Evolutionary conservation across 192 early-diverging fungal genomes (phyloP).

Genomic region (Funneliformis geosporum): DNA sequence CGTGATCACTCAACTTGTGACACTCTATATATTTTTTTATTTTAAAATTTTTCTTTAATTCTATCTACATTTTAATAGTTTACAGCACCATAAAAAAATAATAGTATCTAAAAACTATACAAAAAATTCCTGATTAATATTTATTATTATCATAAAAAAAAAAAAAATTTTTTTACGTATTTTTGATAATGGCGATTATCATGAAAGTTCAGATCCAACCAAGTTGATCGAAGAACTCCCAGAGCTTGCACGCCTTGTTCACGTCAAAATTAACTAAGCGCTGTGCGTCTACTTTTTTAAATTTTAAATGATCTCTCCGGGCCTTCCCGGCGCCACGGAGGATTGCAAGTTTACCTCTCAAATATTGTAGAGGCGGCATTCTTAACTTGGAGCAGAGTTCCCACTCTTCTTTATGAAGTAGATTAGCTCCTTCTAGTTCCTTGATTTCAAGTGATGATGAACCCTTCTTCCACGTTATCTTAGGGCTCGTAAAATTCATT

Average conservation of each 20-base stretch:
- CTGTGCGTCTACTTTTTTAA: constrained; percentile 92
- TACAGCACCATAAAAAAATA: too few species aligned
- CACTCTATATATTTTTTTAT: too few species aligned
- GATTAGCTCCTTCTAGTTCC: not conserved
- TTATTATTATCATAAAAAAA: too few species aligned
- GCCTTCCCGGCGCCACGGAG: not conserved
- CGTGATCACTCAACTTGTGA: too few species aligned
- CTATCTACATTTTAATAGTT: too few species aligned
- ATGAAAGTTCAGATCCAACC: constrained; percentile 69
- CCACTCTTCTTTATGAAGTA: not conserved
- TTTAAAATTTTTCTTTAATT: too few species aligned
- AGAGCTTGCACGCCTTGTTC: constrained; percentile 88
- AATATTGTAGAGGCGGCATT: not conserved
- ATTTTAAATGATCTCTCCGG: constrained; percentile 34
- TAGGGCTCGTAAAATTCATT: not conserved
- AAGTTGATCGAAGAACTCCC: constrained; percentile 82
- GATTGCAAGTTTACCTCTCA: not conserved
- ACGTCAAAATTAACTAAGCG: constrained; percentile 88
- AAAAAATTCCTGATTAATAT: too few species aligned
- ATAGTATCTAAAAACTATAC: too few species aligned
- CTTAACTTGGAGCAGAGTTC: not conserved
- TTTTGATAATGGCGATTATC: too few species aligned
- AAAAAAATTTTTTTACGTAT: too few species aligned
- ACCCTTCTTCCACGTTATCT: not conserved
- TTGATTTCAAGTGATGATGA: not conserved